Conservation (phyloP, 116 monocot genomes). For the Cymodocea nodosa region DNA sequence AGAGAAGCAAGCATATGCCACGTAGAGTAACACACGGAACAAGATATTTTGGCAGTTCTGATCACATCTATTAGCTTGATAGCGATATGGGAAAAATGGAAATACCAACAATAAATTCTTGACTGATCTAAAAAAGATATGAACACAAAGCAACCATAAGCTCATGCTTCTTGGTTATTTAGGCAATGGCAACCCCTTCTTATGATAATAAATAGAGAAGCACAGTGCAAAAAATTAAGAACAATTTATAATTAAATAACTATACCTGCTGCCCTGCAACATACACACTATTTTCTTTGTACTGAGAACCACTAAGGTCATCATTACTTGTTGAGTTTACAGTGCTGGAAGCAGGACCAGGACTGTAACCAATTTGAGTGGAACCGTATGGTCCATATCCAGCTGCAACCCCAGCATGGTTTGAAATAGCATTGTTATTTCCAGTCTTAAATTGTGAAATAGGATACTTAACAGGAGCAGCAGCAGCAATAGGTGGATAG, state of each 20-base stretch:
- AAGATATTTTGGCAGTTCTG: no score
- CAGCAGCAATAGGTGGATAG: constrained; percentile 31
- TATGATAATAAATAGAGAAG: not conserved
- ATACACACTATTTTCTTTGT: constrained; percentile 69
- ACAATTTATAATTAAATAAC: no score
- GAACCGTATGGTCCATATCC: constrained; percentile 43
- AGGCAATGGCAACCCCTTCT: not conserved
- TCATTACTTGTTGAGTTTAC: constrained; percentile 36
- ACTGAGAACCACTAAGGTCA: constrained; percentile 46
- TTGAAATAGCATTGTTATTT: constrained; percentile 28
- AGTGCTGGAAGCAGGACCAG: constrained; percentile 20
- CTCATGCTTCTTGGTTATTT: not conserved
- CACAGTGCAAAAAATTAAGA: not conserved
- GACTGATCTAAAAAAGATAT: no score
- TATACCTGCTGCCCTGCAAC: constrained; percentile 66
- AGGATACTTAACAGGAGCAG: constrained; percentile 43
- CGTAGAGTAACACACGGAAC: no score
- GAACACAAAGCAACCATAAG: no score
- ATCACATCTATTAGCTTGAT: no score
- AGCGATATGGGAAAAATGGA: no score
- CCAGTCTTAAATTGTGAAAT: constrained; percentile 57
- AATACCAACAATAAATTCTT: no score
- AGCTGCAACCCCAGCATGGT: constrained; percentile 26
- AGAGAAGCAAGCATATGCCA: no score
- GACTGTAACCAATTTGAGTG: constrained; percentile 28